Evolutionary conservation across 2,329 filamentous ascomycete species (phyloP).

Genomic region (Pestalotiopsis fici): DNA sequence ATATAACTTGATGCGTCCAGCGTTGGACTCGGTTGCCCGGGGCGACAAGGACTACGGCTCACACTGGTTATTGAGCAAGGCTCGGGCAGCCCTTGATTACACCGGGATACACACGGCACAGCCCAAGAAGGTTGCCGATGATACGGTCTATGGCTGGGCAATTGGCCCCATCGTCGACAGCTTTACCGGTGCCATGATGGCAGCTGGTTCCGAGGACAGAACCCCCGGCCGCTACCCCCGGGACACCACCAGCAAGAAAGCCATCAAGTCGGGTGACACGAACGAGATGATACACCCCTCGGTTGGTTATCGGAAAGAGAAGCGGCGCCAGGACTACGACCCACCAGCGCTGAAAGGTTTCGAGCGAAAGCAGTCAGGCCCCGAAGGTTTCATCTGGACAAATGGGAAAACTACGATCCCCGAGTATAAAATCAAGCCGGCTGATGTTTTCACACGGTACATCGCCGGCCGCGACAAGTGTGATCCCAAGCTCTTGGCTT

Average conservation of each 20-base stretch:
- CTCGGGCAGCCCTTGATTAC: not conserved
- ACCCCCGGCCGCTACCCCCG: constrained; percentile 9
- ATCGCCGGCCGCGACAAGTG: constrained; percentile 1
- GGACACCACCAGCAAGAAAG: not conserved
- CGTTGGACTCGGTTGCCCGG: not conserved
- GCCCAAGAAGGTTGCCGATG: constrained; percentile 3
- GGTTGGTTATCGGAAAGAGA: constrained; percentile 10
- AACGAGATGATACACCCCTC: constrained; percentile 14
- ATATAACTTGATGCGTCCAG: constrained; percentile 8
- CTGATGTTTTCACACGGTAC: constrained; percentile 6
- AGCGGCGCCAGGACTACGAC: not conserved
- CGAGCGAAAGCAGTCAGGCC: not conserved
- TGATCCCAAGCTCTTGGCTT: not conserved
- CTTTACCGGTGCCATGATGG: constrained; percentile 7
- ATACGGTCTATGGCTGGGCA: constrained; percentile 15
- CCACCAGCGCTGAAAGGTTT: constrained; percentile 7
- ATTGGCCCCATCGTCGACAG: constrained; percentile 16
- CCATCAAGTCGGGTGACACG: constrained; percentile 4
- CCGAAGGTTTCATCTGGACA: constrained; percentile 10
- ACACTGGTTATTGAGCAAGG: not conserved
- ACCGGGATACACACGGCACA: not conserved
- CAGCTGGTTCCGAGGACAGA: constrained; percentile 7
- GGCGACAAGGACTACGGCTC: not conserved
- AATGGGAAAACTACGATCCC: constrained; percentile 9
- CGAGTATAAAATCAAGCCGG: constrained; percentile 13